Evolutionary conservation across 257 asterid species (phyloP), one percentile per base, ranked within the genome.

Genomic region (Anisodus tanguticus): DNA sequence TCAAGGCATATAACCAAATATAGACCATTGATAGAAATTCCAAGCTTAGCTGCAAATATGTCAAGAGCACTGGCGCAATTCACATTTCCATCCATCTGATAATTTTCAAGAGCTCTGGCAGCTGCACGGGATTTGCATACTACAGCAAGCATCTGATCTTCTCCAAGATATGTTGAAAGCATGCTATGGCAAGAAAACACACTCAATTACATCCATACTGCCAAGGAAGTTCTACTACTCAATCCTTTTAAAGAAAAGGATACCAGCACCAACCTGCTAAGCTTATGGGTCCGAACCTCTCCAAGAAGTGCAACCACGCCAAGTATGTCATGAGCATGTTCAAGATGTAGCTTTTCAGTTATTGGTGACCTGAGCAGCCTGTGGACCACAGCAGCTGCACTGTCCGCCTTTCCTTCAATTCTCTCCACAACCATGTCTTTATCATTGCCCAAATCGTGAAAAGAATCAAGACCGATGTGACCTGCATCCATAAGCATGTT

Each of bases 241-340:
- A 47, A 47, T 58, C 59, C 1, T 12, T 37, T 47, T 54, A 19
- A 26, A 13, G 58, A 43, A 67, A 55, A 39, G 37, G 16, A 5
- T 49, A n/a, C 78, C 41, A 51, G 54, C 43, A 35, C 7, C 39
- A 83, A 92, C 98, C 95, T 92, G 96, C 97, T 91, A 58, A 94
- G 91, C 53, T 86, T 86, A 60, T 86, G 43, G 89, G 86, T 89
- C 35, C 15, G 79, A 58, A 88, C 91, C 57, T 89, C 84, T 88
- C 93, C 98, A 37, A 94, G 90, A 81, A 88, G 90, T 26, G 97
- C 96, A 83, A 91, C 95, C 8, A 89, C 90, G 12, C 97, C 97
- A 10, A 93, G 85, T 76, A 93, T 55, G 70, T 87, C 86, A 13
- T 60, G 71, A 6, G 82, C 37, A 53, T 85, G 67, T 82, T 49